A percentile compares a stretch with the other conserved stretches of the same genome.
These are phyloP conservation scores for Cytospora leucostoma DNA, from an alignment of 2,329 filamentous ascomycete species.

Conservation along the genomic window DNA sequence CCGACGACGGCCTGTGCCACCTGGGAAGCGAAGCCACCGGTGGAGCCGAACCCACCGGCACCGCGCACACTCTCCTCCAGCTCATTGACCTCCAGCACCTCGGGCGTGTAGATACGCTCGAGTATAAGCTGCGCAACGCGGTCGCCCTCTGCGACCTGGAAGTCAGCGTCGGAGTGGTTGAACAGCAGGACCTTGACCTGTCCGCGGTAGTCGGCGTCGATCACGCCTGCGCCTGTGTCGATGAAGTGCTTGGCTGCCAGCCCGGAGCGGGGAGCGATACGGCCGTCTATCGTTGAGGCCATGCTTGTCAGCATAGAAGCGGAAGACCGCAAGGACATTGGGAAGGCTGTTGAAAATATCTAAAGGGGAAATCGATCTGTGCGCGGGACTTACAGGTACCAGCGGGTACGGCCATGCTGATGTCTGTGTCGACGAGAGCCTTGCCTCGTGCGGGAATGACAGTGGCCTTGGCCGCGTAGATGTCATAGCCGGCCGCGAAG, in stretches of 20 bases:
- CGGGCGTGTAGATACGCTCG: constrained; percentile 91
- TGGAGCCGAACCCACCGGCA: constrained; percentile 89
- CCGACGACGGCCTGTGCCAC: neutral
- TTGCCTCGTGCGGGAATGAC: constrained; percentile 81
- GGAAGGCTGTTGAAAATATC: neutral
- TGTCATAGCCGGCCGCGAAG: constrained; percentile 90
- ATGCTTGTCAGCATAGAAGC: neutral
- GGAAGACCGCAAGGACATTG: neutral
- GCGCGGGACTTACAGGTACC: constrained; percentile 71
- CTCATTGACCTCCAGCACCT: constrained; percentile 84
- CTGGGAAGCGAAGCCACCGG: constrained; percentile 52
- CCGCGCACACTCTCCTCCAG: constrained; percentile 89
- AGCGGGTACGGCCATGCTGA: constrained; percentile 85
- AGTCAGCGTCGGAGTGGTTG: constrained; percentile 84
- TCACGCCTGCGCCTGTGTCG: constrained; percentile 92
- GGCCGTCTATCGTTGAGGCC: constrained; percentile 66
- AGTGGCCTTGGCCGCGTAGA: constrained; percentile 77
- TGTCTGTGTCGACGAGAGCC: constrained; percentile 84
- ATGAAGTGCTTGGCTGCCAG: constrained; percentile 93
- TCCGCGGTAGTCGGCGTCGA: constrained; percentile 95
- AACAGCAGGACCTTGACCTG: constrained; percentile 94
- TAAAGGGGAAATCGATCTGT: neutral
- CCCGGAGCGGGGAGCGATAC: constrained; percentile 87
- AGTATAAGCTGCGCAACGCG: constrained; percentile 91
- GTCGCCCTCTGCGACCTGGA: constrained; percentile 80